phyloP scores from a whole-genome alignment of 345 rosid genomes.

The Populus ilicifolia region DNA sequence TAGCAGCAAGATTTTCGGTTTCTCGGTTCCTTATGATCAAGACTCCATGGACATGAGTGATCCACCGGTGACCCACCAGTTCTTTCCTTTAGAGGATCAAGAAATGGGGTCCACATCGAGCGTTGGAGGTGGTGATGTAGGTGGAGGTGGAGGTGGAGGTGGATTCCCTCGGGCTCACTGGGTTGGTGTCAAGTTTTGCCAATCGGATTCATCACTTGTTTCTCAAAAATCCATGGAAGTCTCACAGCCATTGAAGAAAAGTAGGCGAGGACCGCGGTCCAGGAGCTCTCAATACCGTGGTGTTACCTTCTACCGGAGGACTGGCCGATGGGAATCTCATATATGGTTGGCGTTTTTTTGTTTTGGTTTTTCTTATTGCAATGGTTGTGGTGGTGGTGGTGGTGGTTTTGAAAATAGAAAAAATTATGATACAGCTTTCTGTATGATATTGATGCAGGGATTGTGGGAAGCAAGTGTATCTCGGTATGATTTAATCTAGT shows the following conservation, averaged over 20 bases:
- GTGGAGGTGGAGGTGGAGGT: slow-evolving; percentile 14
- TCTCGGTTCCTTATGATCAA: slow-evolving; percentile 29
- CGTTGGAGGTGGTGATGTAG: slow-evolving; percentile 6
- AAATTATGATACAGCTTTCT: neutral
- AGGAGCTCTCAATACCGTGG: slow-evolving; percentile 97
- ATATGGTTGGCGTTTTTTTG: slow-evolving; percentile 53
- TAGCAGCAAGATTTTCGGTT: slow-evolving; percentile 44
- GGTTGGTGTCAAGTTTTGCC: slow-evolving; percentile 63
- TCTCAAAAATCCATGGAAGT: slow-evolving; percentile 39
- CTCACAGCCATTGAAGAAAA: slow-evolving; percentile 70
- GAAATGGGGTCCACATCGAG: slow-evolving; percentile 37
- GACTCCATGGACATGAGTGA: slow-evolving; percentile 30
- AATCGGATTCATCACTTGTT: slow-evolving; percentile 42
- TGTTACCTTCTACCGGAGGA: slow-evolving; percentile 91
- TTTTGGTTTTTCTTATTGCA: neutral
- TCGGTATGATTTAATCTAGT: slow-evolving; percentile 48
- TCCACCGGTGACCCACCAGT: slow-evolving; percentile 70
- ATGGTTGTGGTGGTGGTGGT: neutral
- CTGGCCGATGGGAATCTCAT: slow-evolving; percentile 99
- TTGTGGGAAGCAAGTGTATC: slow-evolving; percentile 96
- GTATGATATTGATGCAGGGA: slow-evolving; percentile 63
- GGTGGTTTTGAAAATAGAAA: neutral
- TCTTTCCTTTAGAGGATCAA: slow-evolving; percentile 61
- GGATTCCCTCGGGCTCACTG: slow-evolving; percentile 65
- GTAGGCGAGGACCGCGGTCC: slow-evolving; percentile 94